Base-by-base conservation (phyloP, 495 filamentous ascomycete species). In the Podospora appendiculata region DNA sequence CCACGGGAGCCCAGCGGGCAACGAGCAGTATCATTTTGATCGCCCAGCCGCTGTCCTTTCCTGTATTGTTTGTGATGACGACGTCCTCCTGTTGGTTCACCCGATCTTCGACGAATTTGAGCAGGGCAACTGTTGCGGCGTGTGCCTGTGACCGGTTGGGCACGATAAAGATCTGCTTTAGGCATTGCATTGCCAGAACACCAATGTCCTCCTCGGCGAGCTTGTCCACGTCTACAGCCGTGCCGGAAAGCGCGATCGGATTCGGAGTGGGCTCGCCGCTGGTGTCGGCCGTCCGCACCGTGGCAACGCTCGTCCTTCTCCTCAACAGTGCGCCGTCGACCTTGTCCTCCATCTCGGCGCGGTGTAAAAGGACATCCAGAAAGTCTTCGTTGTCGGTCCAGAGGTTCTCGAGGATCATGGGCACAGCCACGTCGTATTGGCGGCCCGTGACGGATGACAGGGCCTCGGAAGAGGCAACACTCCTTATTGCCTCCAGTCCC, bases 191-290 rank as follows among this genome's bases (percentile, higher is more conserved):
- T 7, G 91, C 91, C 52, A 90, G 67, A 6, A 93, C 71, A 33
- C 88, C 83, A n/a, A 89, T 88, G 58, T 90, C 83, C 71, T 94
- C 83, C 66, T 95, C 90, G 0, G 87, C 89, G 51, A 89, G 68
- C 61, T 83, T 85, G 69, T 96, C 91, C 36, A 86, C 87, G 64
- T 95, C 89, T 32, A 82, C 87, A 10, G 87, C 83, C 7, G 86
- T 85, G 43, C 81, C 86, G 8, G 84, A 81, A 17, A 90, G 82
- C 35, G 84, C 77, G 47, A 82, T 77, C 4, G 87, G 82, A 60
- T 89, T 87, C 12, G 75, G 67, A 14, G 87, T 82, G 7, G 72
- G 66, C 19, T 86, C 84, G 34, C 80, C 79, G 11, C 65, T 71
- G 1, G 76, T 80, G 41, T 89, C 87, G 32, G 77, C 74, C 3